These are phyloP conservation scores for Musa schizocarpa DNA, from an alignment of 176 grass and related monocot species.

Conservation along the genomic window DNA sequence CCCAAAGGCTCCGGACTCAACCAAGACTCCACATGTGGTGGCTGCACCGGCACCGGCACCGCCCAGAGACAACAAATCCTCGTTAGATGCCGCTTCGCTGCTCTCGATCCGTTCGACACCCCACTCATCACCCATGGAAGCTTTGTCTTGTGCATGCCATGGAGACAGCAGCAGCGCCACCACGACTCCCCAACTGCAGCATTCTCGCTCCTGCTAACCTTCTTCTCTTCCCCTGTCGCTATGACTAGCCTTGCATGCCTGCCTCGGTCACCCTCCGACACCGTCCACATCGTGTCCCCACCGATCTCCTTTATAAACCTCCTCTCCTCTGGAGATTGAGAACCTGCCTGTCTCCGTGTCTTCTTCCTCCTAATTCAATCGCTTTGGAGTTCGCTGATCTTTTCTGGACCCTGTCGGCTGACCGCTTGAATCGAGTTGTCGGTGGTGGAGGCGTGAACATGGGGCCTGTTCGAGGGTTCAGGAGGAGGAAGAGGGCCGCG, in stretches of 20 bases:
- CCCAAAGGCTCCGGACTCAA: too few species aligned
- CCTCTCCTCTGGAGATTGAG: too few species aligned
- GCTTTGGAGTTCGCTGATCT: not conserved
- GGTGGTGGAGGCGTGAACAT: not conserved
- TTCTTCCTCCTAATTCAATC: not conserved
- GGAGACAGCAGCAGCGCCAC: not conserved
- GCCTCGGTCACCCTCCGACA: not conserved
- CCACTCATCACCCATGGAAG: not conserved
- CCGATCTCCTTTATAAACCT: too few species aligned
- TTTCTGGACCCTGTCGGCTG: not conserved
- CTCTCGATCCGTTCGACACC: not conserved
- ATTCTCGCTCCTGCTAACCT: not conserved
- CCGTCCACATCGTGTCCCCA: too few species aligned
- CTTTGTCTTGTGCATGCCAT: not conserved
- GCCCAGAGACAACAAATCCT: too few species aligned
- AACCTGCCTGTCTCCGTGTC: not conserved
- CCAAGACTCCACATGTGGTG: too few species aligned
- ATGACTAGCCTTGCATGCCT: not conserved
- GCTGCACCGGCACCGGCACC: too few species aligned
- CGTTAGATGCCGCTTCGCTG: too few species aligned
- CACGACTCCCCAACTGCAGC: not conserved
- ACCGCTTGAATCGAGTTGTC: too few species aligned
- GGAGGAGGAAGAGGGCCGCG: conserved; percentile 3
- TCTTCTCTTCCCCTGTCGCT: not conserved
- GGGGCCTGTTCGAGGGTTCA: not conserved